Conservation (phyloP, 2,329 filamentous ascomycete genomes). For the Pyrenochaeta sp. region DNA sequence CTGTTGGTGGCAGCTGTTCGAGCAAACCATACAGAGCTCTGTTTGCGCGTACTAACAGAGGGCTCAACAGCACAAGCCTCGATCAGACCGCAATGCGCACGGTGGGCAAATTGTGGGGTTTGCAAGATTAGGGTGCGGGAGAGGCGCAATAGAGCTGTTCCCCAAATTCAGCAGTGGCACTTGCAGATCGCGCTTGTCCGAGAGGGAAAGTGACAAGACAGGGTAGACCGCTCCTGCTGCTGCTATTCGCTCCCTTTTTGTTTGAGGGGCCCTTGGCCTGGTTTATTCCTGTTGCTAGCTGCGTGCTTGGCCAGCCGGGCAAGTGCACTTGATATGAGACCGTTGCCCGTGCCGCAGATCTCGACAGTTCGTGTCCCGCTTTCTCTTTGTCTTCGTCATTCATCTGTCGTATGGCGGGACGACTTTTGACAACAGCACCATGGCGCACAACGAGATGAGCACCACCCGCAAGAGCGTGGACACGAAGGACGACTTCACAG, state of each 20-base stretch:
- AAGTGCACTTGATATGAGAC: slow-evolving; percentile 10
- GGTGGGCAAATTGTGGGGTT: slow-evolving; percentile 7
- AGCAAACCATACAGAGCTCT: slow-evolving; percentile 2
- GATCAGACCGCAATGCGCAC: slow-evolving; percentile 1
- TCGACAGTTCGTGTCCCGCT: background rate
- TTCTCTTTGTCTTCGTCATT: background rate
- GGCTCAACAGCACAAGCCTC: background rate
- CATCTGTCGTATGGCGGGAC: background rate
- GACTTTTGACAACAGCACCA: slow-evolving; percentile 1
- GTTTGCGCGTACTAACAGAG: background rate
- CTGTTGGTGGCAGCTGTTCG: background rate
- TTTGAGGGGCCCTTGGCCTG: slow-evolving; percentile 4
- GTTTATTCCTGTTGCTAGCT: background rate
- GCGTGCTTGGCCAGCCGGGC: slow-evolving; percentile 5
- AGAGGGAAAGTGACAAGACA: slow-evolving; percentile 1
- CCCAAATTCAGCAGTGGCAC: slow-evolving; percentile 4
- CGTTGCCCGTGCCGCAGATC: slow-evolving; percentile 8
- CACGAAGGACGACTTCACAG: slow-evolving; percentile 9
- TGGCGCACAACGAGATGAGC: slow-evolving; percentile 12
- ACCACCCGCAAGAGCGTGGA: slow-evolving; percentile 4
- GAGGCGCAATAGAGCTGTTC: slow-evolving; percentile 8
- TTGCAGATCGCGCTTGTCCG: slow-evolving; percentile 16
- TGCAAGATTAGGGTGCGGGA: slow-evolving; percentile 9
- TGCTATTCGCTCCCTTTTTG: slow-evolving; percentile 14
- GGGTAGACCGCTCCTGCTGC: background rate